Percentiles rank a stretch among this genome's conserved stretches.
Evolutionary conservation across 768 basidiomycete species (phyloP).

Genomic region (Sistotremastrum suecicum): DNA sequence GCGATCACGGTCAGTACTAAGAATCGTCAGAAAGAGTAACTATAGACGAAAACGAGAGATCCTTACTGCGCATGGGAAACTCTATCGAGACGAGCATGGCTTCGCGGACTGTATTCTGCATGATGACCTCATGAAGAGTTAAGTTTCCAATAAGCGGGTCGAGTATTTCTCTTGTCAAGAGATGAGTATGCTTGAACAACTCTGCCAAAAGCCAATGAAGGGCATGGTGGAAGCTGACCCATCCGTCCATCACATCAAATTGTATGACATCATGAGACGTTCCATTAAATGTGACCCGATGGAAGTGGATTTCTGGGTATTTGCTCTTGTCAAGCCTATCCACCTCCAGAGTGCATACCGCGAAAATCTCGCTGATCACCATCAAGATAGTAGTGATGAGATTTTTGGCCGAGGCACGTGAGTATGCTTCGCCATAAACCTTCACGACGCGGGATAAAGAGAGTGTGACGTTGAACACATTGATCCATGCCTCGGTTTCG

Average conservation of each 20-base stretch:
- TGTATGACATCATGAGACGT: conserved; percentile 46
- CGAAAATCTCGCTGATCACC: conserved; percentile 57
- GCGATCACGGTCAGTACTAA: conserved; percentile 82
- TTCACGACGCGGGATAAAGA: conserved; percentile 82
- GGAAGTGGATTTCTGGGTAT: conserved; percentile 48
- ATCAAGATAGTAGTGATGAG: conserved; percentile 53
- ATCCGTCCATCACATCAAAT: conserved; percentile 68
- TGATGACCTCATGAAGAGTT: conserved; percentile 46
- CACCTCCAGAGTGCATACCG: conserved; percentile 54
- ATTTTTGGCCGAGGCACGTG: conserved; percentile 38
- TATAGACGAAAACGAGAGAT: not conserved
- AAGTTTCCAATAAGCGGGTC: conserved; percentile 30
- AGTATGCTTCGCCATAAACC: conserved; percentile 75
- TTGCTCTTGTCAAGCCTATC: conserved; percentile 54
- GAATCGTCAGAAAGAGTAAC: not conserved
- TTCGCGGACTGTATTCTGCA: conserved; percentile 47
- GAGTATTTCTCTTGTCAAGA: conserved; percentile 43
- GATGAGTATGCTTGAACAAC: conserved; percentile 68
- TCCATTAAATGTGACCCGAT: conserved; percentile 52
- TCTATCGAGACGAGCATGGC: conserved; percentile 70
- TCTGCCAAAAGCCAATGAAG: conserved; percentile 85
- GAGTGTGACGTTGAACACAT: conserved; percentile 88
- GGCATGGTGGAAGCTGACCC: conserved; percentile 89
- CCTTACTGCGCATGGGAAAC: conserved; percentile 75
- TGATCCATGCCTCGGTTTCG: conserved; percentile 94